Conservation (phyloP, 352 stramenopile species). For the Globisporangium iwayamae region DNA sequence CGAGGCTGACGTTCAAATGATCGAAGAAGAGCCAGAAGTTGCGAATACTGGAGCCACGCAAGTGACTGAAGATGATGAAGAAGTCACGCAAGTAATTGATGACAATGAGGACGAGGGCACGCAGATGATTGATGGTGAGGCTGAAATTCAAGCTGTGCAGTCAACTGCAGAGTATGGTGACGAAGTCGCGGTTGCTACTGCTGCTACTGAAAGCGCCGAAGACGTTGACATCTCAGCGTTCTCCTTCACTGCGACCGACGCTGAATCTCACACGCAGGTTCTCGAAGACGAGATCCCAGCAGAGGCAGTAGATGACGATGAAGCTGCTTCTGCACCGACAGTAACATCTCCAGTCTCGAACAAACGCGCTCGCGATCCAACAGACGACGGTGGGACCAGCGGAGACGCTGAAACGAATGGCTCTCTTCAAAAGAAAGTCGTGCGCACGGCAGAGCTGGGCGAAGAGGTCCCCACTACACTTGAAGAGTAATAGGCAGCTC, state of each 20-base stretch:
- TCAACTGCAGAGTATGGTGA: not conserved
- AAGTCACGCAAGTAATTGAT: not conserved
- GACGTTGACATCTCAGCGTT: not conserved
- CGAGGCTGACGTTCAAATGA: conserved; percentile 20
- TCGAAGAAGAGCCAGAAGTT: conserved; percentile 17
- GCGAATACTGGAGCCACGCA: not conserved
- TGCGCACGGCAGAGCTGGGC: not conserved
- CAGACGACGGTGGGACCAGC: not conserved
- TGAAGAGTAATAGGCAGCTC: not conserved
- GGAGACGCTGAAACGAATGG: not conserved
- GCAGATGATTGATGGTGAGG: not conserved
- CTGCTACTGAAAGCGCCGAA: not conserved
- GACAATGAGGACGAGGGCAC: conserved; percentile 3
- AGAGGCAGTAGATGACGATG: not conserved
- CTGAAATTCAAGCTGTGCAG: not conserved
- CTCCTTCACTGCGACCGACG: not conserved
- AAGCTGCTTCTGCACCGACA: not conserved
- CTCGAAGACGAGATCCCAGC: not conserved
- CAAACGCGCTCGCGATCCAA: conserved; percentile 10
- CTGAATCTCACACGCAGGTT: not conserved
- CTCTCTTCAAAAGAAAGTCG: conserved; percentile 13
- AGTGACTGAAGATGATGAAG: conserved; percentile 4
- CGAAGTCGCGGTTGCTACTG: not conserved
- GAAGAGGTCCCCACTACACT: not conserved
- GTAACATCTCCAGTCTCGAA: not conserved